phyloP scores from a whole-genome alignment of 1,139 yeast species.

The Yamadazyma sp. region DNA sequence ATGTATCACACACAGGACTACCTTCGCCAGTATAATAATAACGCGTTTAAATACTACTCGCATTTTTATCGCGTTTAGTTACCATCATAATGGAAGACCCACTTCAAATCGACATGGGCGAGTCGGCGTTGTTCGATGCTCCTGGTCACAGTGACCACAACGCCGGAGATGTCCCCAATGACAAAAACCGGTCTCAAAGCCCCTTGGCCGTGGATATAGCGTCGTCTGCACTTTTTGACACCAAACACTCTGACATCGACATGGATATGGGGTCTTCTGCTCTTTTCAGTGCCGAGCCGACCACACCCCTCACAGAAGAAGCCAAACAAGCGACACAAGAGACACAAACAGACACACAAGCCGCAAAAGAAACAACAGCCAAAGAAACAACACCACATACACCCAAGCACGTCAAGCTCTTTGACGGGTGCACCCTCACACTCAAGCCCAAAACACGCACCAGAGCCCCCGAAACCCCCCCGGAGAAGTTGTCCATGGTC shows the following conservation, averaged over 20 bases:
- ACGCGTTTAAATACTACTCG: too few relatives aligned
- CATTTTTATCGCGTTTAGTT: not conserved
- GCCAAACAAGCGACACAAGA: too few relatives aligned
- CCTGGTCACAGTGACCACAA: not conserved
- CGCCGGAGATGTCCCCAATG: not conserved
- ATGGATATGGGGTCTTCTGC: not conserved
- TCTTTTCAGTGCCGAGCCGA: too few relatives aligned
- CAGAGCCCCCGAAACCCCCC: conserved; percentile 5
- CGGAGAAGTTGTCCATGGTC: conserved; percentile 19
- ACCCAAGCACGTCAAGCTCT: not conserved
- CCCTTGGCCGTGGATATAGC: too few relatives aligned
- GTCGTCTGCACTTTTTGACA: too few relatives aligned
- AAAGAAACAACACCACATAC: not conserved
- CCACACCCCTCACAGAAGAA: too few relatives aligned
- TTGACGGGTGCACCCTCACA: conserved; percentile 22
- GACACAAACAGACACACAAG: too few relatives aligned
- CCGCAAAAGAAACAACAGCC: too few relatives aligned
- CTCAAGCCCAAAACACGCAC: conserved; percentile 19
- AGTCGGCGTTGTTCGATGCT: conserved; percentile 7
- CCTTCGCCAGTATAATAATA: too few relatives aligned
- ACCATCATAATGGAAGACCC: not conserved
- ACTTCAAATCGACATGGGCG: conserved; percentile 7
- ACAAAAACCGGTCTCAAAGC: not conserved
- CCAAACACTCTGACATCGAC: too few relatives aligned
- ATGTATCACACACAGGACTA: too few relatives aligned